Evolutionary conservation across 495 filamentous ascomycete species (phyloP).

Genomic region (Penicillium cosmopolitanum): DNA sequence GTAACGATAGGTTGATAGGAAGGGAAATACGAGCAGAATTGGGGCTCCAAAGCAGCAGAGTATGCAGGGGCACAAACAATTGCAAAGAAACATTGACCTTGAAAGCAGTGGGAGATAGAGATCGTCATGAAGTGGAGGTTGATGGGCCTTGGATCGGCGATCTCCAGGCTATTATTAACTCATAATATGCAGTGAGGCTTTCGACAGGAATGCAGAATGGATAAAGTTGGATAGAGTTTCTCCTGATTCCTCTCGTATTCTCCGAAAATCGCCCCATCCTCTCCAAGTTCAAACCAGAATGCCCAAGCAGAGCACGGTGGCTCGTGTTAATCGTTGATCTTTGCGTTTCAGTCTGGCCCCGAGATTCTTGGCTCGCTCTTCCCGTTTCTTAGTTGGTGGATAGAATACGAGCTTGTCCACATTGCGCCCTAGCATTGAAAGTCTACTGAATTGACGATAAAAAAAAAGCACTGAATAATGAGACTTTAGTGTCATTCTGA

Average conservation of each 20-base stretch:
- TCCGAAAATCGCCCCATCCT: background rate
- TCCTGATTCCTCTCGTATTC: background rate
- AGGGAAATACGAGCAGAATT: slow-evolving; percentile 2
- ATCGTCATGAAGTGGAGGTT: background rate
- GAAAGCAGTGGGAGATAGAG: slow-evolving; percentile 3
- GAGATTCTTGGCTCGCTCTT: slow-evolving; percentile 1
- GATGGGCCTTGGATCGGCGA: background rate
- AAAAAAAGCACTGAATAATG: background rate
- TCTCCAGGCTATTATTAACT: slow-evolving; percentile 4
- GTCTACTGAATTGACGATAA: background rate
- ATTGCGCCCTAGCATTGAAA: slow-evolving; percentile 1
- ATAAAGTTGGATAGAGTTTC: background rate
- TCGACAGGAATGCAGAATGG: background rate
- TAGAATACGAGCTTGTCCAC: slow-evolving; percentile 4
- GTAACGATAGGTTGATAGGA: background rate
- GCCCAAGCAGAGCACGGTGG: background rate
- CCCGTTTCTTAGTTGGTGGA: background rate
- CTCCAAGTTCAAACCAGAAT: background rate
- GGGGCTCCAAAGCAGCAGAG: background rate
- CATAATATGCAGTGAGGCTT: background rate
- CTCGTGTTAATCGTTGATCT: slow-evolving; percentile 1
- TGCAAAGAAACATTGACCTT: background rate
- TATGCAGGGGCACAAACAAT: background rate
- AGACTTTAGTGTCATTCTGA: background rate
- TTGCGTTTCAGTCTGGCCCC: background rate